Percentiles rank a stretch among this genome's conserved stretches.
phyloP scores from a whole-genome alignment of 345 rosid species.

The Hibiscus tridactylites region DNA sequence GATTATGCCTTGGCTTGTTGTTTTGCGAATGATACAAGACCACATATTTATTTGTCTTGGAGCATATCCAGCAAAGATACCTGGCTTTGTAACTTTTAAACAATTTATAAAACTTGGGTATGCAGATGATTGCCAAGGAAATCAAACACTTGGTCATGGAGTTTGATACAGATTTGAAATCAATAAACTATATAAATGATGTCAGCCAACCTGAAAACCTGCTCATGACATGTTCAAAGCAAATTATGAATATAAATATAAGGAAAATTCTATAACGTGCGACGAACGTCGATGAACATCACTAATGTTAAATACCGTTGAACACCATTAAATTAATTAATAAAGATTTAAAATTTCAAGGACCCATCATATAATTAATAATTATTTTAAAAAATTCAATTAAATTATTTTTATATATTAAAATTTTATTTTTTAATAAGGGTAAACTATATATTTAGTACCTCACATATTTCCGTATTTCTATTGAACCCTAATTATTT shows the following conservation, averaged over 20 bases:
- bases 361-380: too few relatives aligned
- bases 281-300: too few relatives aligned
- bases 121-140: not conserved
- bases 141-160: conserved; percentile 4
- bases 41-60: not conserved
- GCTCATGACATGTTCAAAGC: not conserved
- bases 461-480: too few relatives aligned
- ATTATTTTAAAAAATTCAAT: too few relatives aligned
- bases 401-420: too few relatives aligned
- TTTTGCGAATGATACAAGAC: not conserved
- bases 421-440: too few relatives aligned
- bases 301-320: too few relatives aligned
- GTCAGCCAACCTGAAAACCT: not conserved
- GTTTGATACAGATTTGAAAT: not conserved
- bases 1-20: not conserved
- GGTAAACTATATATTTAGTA: too few relatives aligned
- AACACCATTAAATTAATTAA: too few relatives aligned
- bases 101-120: not conserved
- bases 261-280: too few relatives aligned
- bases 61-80: not conserved
- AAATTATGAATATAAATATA: not conserved
- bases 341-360: too few relatives aligned
- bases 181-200: not conserved
- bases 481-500: too few relatives aligned
- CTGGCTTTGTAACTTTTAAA: conserved; percentile 8